A percentile compares a stretch with the other conserved stretches of the same genome.
These are phyloP conservation scores for Puccinia sorghi DNA, from an alignment of 1,284 basidiomycete genomes.

Conservation along the genomic window DNA sequence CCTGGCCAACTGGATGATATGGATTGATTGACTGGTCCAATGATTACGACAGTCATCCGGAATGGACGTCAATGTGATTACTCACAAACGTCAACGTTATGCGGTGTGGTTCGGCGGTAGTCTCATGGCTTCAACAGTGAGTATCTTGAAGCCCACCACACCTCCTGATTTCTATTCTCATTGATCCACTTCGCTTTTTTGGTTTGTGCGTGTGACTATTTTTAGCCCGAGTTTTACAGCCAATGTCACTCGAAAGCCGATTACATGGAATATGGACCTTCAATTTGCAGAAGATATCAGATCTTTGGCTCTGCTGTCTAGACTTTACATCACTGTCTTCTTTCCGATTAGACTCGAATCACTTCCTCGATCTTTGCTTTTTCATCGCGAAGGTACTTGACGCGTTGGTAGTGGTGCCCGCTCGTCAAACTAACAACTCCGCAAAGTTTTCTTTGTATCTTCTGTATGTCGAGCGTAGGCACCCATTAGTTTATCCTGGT, in stretches of 20 bases:
- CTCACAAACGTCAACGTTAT: constrained; percentile 96
- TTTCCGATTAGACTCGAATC: background rate
- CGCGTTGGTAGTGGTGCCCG: background rate
- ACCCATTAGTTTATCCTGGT: no score
- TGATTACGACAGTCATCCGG: constrained; percentile 48
- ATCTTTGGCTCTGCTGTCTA: constrained; percentile 69
- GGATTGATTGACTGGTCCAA: background rate
- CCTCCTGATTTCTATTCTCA: background rate
- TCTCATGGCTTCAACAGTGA: constrained; percentile 81
- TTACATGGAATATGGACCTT: constrained; percentile 95
- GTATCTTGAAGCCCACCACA: constrained; percentile 56
- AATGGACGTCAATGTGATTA: constrained; percentile 77
- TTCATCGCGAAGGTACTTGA: background rate
- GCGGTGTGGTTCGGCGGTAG: constrained; percentile 99
- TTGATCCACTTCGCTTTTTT: background rate
- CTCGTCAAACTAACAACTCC: background rate
- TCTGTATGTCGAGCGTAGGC: no score
- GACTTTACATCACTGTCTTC: background rate
- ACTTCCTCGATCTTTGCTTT: background rate
- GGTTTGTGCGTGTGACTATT: background rate
- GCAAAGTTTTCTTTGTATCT: no score
- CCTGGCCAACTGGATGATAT: background rate
- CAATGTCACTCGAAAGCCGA: constrained; percentile 96
- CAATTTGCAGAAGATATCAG: constrained; percentile 89
- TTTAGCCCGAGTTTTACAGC: constrained; percentile 91